A percentile compares a stretch with the other conserved stretches of the same genome.
Evolutionary conservation across 495 filamentous ascomycete genomes (phyloP).

Genomic region (Lophiostoma macrostomum): DNA sequence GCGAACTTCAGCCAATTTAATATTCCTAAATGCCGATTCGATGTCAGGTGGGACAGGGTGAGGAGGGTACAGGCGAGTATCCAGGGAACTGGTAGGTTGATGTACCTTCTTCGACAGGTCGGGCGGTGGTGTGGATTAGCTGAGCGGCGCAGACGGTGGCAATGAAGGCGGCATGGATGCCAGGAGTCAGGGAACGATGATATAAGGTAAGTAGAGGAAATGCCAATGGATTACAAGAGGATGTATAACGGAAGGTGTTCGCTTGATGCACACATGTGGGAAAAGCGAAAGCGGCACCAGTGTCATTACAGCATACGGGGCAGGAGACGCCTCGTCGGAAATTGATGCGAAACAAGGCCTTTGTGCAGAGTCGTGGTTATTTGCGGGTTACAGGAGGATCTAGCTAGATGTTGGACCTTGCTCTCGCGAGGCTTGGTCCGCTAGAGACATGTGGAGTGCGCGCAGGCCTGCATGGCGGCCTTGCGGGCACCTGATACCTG

Average conservation of each 20-base stretch:
- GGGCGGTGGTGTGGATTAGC: slow-evolving; percentile 13
- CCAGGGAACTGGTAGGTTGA: slow-evolving; percentile 17
- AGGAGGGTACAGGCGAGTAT: not conserved
- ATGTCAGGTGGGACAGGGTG: too few relatives aligned
- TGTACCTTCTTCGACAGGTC: slow-evolving; percentile 15
- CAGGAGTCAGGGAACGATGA: slow-evolving; percentile 8
- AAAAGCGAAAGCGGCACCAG: slow-evolving; percentile 15
- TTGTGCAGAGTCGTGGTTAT: slow-evolving; percentile 9
- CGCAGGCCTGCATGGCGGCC: too few relatives aligned
- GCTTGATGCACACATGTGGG: not conserved
- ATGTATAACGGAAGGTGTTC: not conserved
- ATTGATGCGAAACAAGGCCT: slow-evolving; percentile 20
- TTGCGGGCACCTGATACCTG: too few relatives aligned
- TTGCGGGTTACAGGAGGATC: not conserved
- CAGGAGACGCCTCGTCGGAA: slow-evolving; percentile 22
- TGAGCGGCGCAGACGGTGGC: slow-evolving; percentile 12
- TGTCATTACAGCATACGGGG: not conserved
- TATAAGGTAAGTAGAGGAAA: slow-evolving; percentile 7
- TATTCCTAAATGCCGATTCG: slow-evolving; percentile 4
- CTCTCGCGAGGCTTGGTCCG: too few relatives aligned
- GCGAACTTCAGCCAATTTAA: slow-evolving; percentile 25
- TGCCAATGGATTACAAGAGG: not conserved
- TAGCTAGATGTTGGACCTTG: slow-evolving; percentile 9
- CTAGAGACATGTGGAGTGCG: too few relatives aligned
- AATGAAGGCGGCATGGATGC: slow-evolving; percentile 1